Percentiles rank a stretch among this genome's conserved stretches.
These are phyloP conservation scores for Didymella segeticola DNA, from an alignment of 2,329 filamentous ascomycete species.

Conservation along the genomic window DNA sequence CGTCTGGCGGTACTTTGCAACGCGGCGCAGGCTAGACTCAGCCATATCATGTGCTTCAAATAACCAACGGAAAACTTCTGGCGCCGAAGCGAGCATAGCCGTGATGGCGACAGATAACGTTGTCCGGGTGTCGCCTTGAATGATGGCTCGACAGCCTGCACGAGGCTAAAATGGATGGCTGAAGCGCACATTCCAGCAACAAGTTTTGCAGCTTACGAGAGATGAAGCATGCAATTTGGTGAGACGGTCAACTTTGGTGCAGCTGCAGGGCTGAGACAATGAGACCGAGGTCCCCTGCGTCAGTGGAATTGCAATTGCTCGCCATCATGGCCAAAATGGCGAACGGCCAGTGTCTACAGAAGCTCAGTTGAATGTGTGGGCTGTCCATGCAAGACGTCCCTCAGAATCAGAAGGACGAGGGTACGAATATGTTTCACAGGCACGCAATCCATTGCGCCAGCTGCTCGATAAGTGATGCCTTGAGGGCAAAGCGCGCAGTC, in stretches of 20 bases:
- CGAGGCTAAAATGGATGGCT: conserved; percentile 22
- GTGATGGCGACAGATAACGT: conserved; percentile 30
- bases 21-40: conserved; percentile 21
- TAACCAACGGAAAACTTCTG: conserved; percentile 11
- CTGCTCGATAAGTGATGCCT: background rate
- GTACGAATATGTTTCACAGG: conserved; percentile 6
- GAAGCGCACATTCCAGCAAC: conserved; percentile 23
- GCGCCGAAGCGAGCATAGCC: conserved; percentile 17
- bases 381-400: conserved; percentile 18
- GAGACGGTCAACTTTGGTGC: conserved; percentile 20
- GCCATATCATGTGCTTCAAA: conserved; percentile 21
- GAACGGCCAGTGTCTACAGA: too few relatives aligned
- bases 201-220: conserved; percentile 29
- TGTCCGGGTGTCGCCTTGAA: conserved; percentile 24
- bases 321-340: conserved; percentile 26
- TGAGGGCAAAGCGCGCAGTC: conserved; percentile 8
- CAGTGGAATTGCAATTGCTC: conserved; percentile 18
- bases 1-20: conserved; percentile 15
- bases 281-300: conserved; percentile 34
- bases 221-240: conserved; percentile 4
- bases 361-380: conserved; percentile 19
- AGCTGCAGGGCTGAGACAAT: conserved; percentile 42
- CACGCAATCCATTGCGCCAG: conserved; percentile 14
- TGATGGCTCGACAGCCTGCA: conserved; percentile 16
- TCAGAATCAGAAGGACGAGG: conserved; percentile 3